A percentile compares a stretch with the other conserved stretches of the same genome.
These are phyloP conservation scores for Trichosporon coremiiforme DNA, from an alignment of 1,284 basidiomycete genomes.

Conservation along the genomic window DNA sequence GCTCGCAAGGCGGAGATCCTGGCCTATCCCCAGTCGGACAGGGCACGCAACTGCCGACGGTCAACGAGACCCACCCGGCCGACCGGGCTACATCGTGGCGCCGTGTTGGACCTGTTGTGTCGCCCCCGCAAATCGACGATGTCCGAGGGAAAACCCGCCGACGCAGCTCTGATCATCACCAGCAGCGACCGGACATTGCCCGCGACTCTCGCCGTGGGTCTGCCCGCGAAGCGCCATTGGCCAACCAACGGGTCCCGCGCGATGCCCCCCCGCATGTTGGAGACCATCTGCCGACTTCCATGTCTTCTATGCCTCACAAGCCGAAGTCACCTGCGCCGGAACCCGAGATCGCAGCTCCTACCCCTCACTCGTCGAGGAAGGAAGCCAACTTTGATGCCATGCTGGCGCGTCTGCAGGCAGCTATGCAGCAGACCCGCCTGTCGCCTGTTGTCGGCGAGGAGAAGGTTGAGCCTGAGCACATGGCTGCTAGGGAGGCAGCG, in stretches of 20 bases:
- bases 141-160: conserved; percentile 3
- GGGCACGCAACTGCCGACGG: not conserved
- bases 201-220: conserved; percentile 11
- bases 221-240: not conserved
- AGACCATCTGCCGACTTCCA: not conserved
- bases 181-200: conserved; percentile 4
- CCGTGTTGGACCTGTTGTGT: conserved; percentile 7
- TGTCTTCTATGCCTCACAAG: conserved; percentile 1
- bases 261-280: conserved; percentile 23
- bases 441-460: conserved; percentile 43
- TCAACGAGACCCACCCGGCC: conserved; percentile 10
- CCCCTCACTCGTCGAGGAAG: conserved; percentile 45
- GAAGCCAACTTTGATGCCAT: conserved; percentile 75
- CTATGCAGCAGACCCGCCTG: conserved; percentile 69
- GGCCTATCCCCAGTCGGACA: not conserved
- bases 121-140: conserved; percentile 14
- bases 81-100: conserved; percentile 26
- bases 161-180: conserved; percentile 14
- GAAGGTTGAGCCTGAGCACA: not conserved
- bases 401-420: conserved; percentile 85
- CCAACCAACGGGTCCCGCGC: conserved; percentile 2
- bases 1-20: conserved; percentile 18
- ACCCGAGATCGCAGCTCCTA: conserved; percentile 20
- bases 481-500: not conserved
- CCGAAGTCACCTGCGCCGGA: not conserved